phyloP scores from a whole-genome alignment of 441 rosid species.

The Bocquillonia castaneifolia region DNA sequence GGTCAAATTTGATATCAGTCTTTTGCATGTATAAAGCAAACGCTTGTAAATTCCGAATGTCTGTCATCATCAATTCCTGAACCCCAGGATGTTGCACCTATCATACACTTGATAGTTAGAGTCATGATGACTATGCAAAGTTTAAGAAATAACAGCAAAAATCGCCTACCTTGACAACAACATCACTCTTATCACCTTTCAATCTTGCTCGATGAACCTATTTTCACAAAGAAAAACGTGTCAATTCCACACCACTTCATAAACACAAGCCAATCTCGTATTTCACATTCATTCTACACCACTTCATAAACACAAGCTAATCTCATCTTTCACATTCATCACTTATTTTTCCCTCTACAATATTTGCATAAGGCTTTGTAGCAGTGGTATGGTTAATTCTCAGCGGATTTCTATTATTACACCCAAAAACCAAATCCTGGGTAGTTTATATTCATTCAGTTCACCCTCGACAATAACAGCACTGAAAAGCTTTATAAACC shows the following conservation, averaged over 20 bases:
- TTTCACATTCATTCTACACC: too few relatives aligned
- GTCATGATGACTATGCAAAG: constrained; percentile 15
- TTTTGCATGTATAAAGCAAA: constrained; percentile 89
- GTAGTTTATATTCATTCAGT: too few relatives aligned
- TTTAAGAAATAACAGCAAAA: constrained; percentile 16
- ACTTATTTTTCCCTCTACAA: too few relatives aligned
- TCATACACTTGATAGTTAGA: constrained; percentile 26
- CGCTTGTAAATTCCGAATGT: constrained; percentile 82
- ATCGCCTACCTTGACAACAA: constrained; percentile 77
- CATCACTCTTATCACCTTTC: constrained; percentile 60
- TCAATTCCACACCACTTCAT: constrained; percentile 1
- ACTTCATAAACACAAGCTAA: too few relatives aligned
- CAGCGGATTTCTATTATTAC: too few relatives aligned
- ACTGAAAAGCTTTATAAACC: too few relatives aligned
- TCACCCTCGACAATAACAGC: too few relatives aligned
- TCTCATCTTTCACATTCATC: too few relatives aligned
- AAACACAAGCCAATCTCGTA: not conserved
- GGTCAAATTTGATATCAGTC: constrained; percentile 83
- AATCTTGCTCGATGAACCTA: constrained; percentile 88
- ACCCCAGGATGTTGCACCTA: constrained; percentile 98
- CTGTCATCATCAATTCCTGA: constrained; percentile 91
- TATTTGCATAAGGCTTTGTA: too few relatives aligned
- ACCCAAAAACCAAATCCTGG: too few relatives aligned
- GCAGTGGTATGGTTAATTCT: too few relatives aligned
- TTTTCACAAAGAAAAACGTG: constrained; percentile 19